Conservation (phyloP, 2,329 filamentous ascomycete species). For the Alternaria longipes region DNA sequence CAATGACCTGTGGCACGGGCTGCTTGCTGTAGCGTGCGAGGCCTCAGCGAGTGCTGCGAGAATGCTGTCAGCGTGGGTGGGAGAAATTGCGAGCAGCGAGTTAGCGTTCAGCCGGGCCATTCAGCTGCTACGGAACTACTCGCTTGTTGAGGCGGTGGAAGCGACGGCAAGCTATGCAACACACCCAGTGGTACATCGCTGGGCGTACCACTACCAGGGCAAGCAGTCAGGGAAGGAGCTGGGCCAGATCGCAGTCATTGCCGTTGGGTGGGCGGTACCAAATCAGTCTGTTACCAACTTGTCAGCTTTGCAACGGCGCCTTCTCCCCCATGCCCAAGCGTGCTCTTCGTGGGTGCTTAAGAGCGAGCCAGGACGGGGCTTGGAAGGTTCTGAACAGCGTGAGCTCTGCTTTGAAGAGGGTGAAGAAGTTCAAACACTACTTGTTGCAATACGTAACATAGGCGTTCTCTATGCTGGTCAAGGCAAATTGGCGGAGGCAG, state of each 20-base stretch:
- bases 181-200: conserved; percentile 31
- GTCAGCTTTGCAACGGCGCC: conserved; percentile 26
- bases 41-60: conserved; percentile 3
- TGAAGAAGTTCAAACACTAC: conserved; percentile 15
- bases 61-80: conserved; percentile 26
- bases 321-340: conserved; percentile 27
- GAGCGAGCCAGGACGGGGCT: conserved; percentile 5
- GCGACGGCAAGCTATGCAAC: conserved; percentile 24
- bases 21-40: conserved; percentile 27
- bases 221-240: conserved; percentile 22
- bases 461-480: conserved; percentile 19
- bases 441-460: conserved; percentile 21
- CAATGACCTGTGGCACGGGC: conserved; percentile 38
- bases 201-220: conserved; percentile 25
- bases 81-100: conserved; percentile 21
- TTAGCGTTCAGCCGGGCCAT: conserved; percentile 29
- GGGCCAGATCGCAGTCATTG: conserved; percentile 16
- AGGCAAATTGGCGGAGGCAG: conserved; percentile 28
- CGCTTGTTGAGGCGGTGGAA: conserved; percentile 29
- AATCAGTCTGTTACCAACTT: neutral
- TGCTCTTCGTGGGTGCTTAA: conserved; percentile 13
- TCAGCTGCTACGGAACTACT: conserved; percentile 37
- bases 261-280: conserved; percentile 25
- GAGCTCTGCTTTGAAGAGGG: neutral
- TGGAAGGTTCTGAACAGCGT: too few species aligned